phyloP scores from a whole-genome alignment of 495 filamentous ascomycete genomes.

The Clavariopsis aquatica region DNA sequence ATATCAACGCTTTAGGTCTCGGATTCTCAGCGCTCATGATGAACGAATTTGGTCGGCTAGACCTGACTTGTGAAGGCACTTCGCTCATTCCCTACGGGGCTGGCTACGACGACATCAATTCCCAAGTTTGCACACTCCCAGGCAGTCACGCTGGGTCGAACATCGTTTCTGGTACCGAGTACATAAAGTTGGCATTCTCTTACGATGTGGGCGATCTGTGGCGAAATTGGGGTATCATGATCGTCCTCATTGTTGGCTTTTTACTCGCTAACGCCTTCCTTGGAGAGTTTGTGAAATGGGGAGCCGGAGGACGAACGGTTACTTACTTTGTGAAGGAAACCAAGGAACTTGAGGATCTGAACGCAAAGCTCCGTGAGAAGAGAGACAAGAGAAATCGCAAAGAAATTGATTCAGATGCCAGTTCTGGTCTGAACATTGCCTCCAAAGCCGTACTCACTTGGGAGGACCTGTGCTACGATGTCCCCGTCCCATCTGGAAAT shows the following conservation, averaged over 20 bases:
- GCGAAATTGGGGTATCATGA: conserved; percentile 75
- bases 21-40: conserved; percentile 75
- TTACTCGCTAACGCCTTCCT: conserved; percentile 67
- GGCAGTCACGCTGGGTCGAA: conserved; percentile 65
- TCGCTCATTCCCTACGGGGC: conserved; percentile 66
- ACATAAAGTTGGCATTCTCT: conserved; percentile 63
- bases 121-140: conserved; percentile 74
- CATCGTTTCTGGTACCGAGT: conserved; percentile 59
- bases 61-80: conserved; percentile 63
- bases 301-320: conserved; percentile 73
- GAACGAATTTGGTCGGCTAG: conserved; percentile 71
- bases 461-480: conserved; percentile 62
- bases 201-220: conserved; percentile 65
- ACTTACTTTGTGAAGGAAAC: conserved; percentile 75
- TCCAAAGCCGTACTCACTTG: conserved; percentile 60
- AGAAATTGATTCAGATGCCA: conserved; percentile 49
- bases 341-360: conserved; percentile 67
- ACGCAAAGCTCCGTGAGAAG: conserved; percentile 62
- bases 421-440: conserved; percentile 62
- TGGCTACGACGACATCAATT: conserved; percentile 63
- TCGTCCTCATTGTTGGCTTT: conserved; percentile 68
- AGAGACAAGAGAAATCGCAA: conserved; percentile 56
- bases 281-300: conserved; percentile 74
- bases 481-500: conserved; percentile 68
- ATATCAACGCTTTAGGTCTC: conserved; percentile 35